Evolutionary conservation across 2,329 filamentous ascomycete genomes (phyloP), one percentile per base, ranked within the genome.

Genomic region (Hymenoscyphus infarciens): DNA sequence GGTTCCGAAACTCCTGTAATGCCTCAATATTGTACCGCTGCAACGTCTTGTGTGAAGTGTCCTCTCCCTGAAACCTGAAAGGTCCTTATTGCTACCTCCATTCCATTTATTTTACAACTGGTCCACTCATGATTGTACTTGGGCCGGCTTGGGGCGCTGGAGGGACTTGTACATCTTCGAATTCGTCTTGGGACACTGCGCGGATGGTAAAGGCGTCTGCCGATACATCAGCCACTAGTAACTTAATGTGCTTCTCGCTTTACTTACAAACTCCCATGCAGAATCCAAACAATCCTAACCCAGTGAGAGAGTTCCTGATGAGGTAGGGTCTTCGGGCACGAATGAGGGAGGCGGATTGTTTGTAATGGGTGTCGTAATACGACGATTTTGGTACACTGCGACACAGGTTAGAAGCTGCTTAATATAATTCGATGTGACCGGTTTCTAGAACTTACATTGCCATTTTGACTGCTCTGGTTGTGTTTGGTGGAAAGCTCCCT

Each of bases 151-250:
- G 63, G 29, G 71, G 68, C 11, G 69, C 67, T 53, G 91, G 90
- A 31, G 95, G 95, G 42, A 98, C 88, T 74, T 92, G 88, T 71
- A 98, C 93, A 75, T 99, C 95, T 63, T 93, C 91, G 79, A 99
- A 99, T 69, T 97, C 91, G 77, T 98, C 95, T 78, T 98, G 95
- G 53, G 94, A 92, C 73, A 99, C 90, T 61, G 91, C 92, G 68
- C 82, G 85, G 74, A 99, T 89, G 52, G 88, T 91, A 75, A 85
- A 90, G 61, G 82, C 78, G 74, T 90, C 88, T 90, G 64, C 27
- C n/a, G 16, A 15, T 38, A 19, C 2, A 27, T 52, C 8, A 49
- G 33, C n/a, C 3, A 27, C 35, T 5, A 1, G 4, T 57, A 27
- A 6, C 13, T 27, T 27, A 2, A 7, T 29, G 5, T 39, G 42